A percentile compares a stretch with the other conserved stretches of the same genome.
Conservation (phyloP, 177 flowering plant genomes). For the Vitis hybrid region DNA sequence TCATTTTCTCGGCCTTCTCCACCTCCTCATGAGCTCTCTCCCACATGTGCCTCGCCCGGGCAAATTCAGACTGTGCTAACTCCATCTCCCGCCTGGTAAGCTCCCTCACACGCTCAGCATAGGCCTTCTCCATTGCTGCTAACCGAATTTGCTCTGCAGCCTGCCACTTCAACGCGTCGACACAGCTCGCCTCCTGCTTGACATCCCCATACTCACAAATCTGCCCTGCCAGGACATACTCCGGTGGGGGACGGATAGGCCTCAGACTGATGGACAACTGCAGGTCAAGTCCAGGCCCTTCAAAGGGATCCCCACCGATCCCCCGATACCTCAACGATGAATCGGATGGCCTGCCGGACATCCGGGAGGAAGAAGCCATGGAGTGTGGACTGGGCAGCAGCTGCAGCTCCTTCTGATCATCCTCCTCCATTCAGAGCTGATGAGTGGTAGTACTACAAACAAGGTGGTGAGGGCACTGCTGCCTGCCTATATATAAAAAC, state of each 20-base stretch:
- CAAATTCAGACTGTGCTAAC: constrained; percentile 82
- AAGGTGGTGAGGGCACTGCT: not conserved
- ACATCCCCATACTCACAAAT: constrained; percentile 14
- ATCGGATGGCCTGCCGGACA: constrained; percentile 19
- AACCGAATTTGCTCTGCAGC: constrained; percentile 83
- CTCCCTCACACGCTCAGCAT: constrained; percentile 87
- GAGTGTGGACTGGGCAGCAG: constrained; percentile 41
- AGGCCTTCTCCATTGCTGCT: constrained; percentile 86
- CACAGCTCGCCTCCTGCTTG: constrained; percentile 18
- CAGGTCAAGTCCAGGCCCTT: constrained; percentile 50
- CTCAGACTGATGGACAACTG: constrained; percentile 61
- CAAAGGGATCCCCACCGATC: constrained; percentile 11
- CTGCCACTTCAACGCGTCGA: constrained; percentile 73
- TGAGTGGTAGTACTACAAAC: not conserved
- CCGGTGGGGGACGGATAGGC: constrained; percentile 30
- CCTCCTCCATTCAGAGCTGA: constrained; percentile 38
- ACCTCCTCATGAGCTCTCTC: constrained; percentile 77
- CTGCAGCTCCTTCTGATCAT: constrained; percentile 53
- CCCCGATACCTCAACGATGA: constrained; percentile 16
- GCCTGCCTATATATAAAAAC: no score
- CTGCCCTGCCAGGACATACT: constrained; percentile 10
- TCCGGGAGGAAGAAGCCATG: constrained; percentile 23
- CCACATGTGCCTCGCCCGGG: constrained; percentile 78
- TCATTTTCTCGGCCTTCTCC: constrained; percentile 69
- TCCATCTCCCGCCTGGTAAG: constrained; percentile 86